Evolutionary conservation across 179 eudicot genomes (phyloP).

Genomic region (Silene noctiflora): DNA sequence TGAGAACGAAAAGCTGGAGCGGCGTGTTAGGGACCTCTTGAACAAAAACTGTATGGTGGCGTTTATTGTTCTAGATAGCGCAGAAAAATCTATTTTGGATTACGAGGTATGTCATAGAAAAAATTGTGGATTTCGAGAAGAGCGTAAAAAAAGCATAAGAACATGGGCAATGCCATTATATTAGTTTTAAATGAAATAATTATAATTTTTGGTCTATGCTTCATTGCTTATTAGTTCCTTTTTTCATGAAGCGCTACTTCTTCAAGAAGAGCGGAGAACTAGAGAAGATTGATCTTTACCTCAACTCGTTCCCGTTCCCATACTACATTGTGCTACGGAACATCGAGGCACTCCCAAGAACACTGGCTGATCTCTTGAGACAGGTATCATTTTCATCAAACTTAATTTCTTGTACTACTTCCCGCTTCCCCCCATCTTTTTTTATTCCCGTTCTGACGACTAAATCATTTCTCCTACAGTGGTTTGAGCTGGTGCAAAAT

Average conservation of each 20-base stretch:
- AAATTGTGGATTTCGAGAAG: not conserved
- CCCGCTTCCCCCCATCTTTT: not conserved
- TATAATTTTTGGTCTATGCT: not conserved
- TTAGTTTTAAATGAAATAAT: too few relatives aligned
- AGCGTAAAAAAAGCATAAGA: too few relatives aligned
- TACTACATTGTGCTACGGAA: constrained; percentile 82
- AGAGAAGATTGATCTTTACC: constrained; percentile 43
- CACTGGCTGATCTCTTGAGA: constrained; percentile 91
- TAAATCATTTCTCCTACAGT: constrained; percentile 42
- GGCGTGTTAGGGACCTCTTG: constrained; percentile 67
- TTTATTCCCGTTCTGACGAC: not conserved
- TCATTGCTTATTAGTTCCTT: not conserved
- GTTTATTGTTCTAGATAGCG: constrained; percentile 72
- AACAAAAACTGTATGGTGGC: constrained; percentile 88
- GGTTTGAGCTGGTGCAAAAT: constrained; percentile 93
- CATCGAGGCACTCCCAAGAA: constrained; percentile 89
- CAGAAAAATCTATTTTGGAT: constrained; percentile 68
- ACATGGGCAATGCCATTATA: too few relatives aligned
- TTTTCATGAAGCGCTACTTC: constrained; percentile 14
- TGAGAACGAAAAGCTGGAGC: constrained; percentile 73
- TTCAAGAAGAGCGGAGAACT: constrained; percentile 61
- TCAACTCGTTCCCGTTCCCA: constrained; percentile 92
- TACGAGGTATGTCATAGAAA: constrained; percentile 42
- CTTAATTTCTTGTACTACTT: not conserved
- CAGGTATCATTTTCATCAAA: constrained; percentile 43